Percentiles rank a stretch among this genome's conserved stretches.
These are phyloP conservation scores for Crithidia expoeki DNA, from an alignment of 208 protist genomes.

Conservation along the genomic window DNA sequence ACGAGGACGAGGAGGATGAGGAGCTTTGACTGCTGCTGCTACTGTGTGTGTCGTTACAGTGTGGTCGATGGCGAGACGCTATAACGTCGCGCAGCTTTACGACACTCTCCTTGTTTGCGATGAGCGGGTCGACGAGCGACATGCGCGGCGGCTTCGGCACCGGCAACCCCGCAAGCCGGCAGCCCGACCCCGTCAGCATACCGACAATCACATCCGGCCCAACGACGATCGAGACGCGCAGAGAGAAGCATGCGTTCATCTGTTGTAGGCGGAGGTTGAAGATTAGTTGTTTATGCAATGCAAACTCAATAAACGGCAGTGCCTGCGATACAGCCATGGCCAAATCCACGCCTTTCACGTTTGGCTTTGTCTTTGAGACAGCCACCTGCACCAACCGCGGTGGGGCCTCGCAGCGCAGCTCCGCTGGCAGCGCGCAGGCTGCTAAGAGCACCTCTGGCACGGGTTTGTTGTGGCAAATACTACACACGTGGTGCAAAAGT, in stretches of 20 bases:
- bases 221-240: slow-evolving; percentile 79
- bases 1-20: slow-evolving; percentile 25
- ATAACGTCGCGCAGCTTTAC: slow-evolving; percentile 69
- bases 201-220: slow-evolving; percentile 76
- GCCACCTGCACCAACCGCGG: slow-evolving; percentile 80
- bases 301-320: slow-evolving; percentile 90
- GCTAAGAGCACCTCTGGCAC: slow-evolving; percentile 85
- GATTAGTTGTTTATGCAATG: slow-evolving; percentile 90
- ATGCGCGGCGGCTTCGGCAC: slow-evolving; percentile 64
- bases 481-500: slow-evolving; percentile 58
- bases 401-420: slow-evolving; percentile 58
- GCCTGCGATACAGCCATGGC: slow-evolving; percentile 84
- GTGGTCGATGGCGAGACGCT: slow-evolving; percentile 38
- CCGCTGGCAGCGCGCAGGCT: slow-evolving; percentile 79
- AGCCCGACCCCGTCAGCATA: slow-evolving; percentile 78
- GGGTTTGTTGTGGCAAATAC: slow-evolving; percentile 63
- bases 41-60: slow-evolving; percentile 13
- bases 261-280: slow-evolving; percentile 81
- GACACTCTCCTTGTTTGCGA: slow-evolving; percentile 66
- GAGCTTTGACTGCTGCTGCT: slow-evolving; percentile 32
- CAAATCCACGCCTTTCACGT: slow-evolving; percentile 72
- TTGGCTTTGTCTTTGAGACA: slow-evolving; percentile 71
- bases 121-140: slow-evolving; percentile 60
- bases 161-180: slow-evolving; percentile 76
- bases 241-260: slow-evolving; percentile 88